A percentile compares a stretch with the other conserved stretches of the same genome.
These are phyloP conservation scores for Trichoderma atrobrunneum DNA, from an alignment of 2,329 filamentous ascomycete genomes.

Conservation along the genomic window DNA sequence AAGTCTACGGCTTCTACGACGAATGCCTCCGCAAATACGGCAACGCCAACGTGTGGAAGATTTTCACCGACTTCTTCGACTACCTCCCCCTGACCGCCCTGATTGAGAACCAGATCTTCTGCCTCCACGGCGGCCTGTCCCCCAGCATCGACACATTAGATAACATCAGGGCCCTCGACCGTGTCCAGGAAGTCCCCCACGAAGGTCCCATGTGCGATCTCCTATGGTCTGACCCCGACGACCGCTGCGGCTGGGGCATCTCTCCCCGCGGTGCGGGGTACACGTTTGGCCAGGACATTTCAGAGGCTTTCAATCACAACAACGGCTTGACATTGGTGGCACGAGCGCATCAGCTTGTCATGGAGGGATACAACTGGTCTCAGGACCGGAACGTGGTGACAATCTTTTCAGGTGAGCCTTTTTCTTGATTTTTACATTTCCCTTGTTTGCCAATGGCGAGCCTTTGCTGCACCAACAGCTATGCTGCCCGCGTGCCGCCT, in stretches of 20 bases:
- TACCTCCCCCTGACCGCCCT: conserved; percentile 95
- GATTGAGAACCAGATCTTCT: conserved; percentile 99
- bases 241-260: conserved; percentile 94
- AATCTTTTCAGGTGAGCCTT: conserved; percentile 82
- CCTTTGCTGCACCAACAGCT: not conserved
- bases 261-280: conserved; percentile 92
- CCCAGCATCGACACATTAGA: conserved; percentile 95
- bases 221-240: conserved; percentile 97
- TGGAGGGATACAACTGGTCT: conserved; percentile 99
- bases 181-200: conserved; percentile 97
- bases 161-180: conserved; percentile 91
- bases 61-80: conserved; percentile 97
- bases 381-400: conserved; percentile 98
- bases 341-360: conserved; percentile 94
- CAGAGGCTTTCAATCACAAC: conserved; percentile 98
- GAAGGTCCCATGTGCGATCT: conserved; percentile 98
- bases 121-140: conserved; percentile 92
- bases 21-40: conserved; percentile 98
- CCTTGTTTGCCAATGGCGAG: not conserved
- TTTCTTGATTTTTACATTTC: not conserved
- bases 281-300: conserved; percentile 95
- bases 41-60: conserved; percentile 99
- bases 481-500: not conserved
- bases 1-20: conserved; percentile 99
- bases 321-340: conserved; percentile 95